Conservation (phyloP, 2,329 filamentous ascomycete species). For the Diplodia intermedia region DNA sequence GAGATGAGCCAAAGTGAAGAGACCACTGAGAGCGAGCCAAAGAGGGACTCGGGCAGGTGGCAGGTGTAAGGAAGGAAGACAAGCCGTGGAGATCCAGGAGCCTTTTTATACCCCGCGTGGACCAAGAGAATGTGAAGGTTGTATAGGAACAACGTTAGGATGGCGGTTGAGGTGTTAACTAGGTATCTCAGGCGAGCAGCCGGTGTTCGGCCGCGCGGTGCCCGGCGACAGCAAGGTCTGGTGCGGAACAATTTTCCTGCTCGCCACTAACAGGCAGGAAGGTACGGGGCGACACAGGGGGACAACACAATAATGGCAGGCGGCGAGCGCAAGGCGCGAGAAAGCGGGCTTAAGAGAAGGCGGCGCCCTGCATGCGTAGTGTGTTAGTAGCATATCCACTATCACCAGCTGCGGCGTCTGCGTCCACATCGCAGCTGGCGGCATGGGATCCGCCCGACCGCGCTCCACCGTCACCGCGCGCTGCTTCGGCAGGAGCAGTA, state of each 20-base stretch:
- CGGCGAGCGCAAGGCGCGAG: not conserved
- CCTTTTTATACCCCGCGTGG: too few relatives aligned
- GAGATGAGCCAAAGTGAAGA: not conserved
- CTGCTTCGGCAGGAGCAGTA: conserved; percentile 8
- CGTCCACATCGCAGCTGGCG: not conserved
- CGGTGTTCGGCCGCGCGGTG: not conserved
- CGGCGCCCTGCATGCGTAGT: conserved; percentile 13
- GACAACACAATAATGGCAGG: not conserved
- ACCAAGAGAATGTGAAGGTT: not conserved
- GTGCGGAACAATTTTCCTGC: not conserved
- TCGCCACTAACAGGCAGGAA: not conserved
- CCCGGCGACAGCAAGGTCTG: not conserved
- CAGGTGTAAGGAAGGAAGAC: not conserved
- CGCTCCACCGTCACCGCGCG: not conserved
- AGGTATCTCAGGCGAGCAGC: too few relatives aligned
- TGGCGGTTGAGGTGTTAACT: not conserved
- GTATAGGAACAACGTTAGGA: not conserved
- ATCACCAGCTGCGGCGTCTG: not conserved
- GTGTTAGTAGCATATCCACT: not conserved
- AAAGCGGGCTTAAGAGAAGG: conserved; percentile 3
- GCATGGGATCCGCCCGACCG: not conserved
- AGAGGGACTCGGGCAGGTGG: not conserved
- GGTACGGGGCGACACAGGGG: not conserved
- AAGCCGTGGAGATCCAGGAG: not conserved
- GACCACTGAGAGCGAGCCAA: not conserved